phyloP scores from a whole-genome alignment of 371 early-diverging fungal genomes.

The Apophysomyces variabilis region DNA sequence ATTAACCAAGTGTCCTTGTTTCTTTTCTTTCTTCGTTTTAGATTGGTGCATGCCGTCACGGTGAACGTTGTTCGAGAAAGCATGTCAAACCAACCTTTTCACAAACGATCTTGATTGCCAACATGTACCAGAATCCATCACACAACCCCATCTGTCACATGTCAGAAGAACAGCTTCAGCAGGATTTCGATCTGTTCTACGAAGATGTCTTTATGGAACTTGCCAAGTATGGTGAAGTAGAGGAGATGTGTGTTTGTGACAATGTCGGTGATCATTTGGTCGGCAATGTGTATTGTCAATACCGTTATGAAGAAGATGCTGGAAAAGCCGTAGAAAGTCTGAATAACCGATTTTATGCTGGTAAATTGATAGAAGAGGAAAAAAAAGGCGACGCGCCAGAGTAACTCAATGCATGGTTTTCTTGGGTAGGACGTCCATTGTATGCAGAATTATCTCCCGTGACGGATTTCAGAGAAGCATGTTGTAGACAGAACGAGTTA shows the following conservation, averaged over 20 bases:
- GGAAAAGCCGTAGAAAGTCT: conserved; percentile 88
- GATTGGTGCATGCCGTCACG: conserved; percentile 98
- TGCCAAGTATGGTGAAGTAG: conserved; percentile 95
- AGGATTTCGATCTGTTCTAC: conserved; percentile 95
- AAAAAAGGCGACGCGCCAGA: not conserved
- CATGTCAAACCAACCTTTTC: conserved; percentile 97
- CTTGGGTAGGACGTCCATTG: conserved; percentile 76
- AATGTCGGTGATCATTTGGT: conserved; percentile 98
- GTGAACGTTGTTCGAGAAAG: conserved; percentile 96
- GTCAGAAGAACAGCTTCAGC: conserved; percentile 80
- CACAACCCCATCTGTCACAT: conserved; percentile 77
- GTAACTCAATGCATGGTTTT: not conserved
- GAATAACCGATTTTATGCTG: conserved; percentile 95
- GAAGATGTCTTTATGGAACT: conserved; percentile 97
- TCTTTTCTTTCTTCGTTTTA: conserved; percentile 8
- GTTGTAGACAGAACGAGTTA: conserved; percentile 96
- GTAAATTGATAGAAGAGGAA: conserved; percentile 35
- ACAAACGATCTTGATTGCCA: conserved; percentile 92
- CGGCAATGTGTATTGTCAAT: conserved; percentile 97
- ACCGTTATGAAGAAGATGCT: conserved; percentile 90
- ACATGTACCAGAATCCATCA: conserved; percentile 95
- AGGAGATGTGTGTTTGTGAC: conserved; percentile 96
- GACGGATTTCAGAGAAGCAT: conserved; percentile 96
- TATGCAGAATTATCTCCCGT: conserved; percentile 97
- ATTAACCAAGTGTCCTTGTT: no score